phyloP scores from a whole-genome alignment of 129 eudicot genomes.

The Flaveria robusta region DNA sequence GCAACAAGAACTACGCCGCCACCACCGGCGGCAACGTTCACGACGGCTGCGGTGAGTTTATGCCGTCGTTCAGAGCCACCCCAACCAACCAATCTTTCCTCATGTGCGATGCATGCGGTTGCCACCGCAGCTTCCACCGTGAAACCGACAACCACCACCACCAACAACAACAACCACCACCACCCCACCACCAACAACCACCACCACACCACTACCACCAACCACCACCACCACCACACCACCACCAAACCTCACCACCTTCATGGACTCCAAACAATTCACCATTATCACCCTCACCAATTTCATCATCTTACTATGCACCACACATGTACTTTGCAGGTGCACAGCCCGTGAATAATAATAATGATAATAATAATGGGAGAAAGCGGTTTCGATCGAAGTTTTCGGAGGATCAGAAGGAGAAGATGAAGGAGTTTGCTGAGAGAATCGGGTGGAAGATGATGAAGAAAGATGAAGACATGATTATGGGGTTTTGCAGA shows the following conservation, averaged over 20 bases:
- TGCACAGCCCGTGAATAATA: background rate
- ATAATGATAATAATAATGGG: background rate
- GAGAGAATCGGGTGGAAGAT: conserved; percentile 68
- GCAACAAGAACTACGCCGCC: conserved; percentile 72
- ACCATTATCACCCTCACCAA: conserved; percentile 61
- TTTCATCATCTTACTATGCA: conserved; percentile 69
- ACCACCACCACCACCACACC: conserved; percentile 39
- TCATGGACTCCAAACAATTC: conserved; percentile 19
- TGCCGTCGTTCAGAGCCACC: conserved; percentile 36
- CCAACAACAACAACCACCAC: conserved; percentile 19
- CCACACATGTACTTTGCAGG: conserved; percentile 55
- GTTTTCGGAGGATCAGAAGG: conserved; percentile 47
- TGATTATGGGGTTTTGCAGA: conserved; percentile 39
- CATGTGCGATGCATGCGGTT: conserved; percentile 69
- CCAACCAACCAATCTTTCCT: conserved; percentile 45
- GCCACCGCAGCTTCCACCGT: conserved; percentile 88
- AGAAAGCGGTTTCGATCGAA: conserved; percentile 48
- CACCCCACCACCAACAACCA: conserved; percentile 40
- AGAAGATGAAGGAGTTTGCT: conserved; percentile 54
- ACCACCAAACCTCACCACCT: conserved; percentile 44
- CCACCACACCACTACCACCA: conserved; percentile 39
- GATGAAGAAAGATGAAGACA: conserved; percentile 48
- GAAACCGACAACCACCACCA: conserved; percentile 45
- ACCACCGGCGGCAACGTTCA: conserved; percentile 57
- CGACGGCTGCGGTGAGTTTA: conserved; percentile 80